Percentiles rank a stretch among this genome's conserved stretches.
Conservation (phyloP, 108 stramenopile genomes). For the Conticribra guillardii region DNA sequence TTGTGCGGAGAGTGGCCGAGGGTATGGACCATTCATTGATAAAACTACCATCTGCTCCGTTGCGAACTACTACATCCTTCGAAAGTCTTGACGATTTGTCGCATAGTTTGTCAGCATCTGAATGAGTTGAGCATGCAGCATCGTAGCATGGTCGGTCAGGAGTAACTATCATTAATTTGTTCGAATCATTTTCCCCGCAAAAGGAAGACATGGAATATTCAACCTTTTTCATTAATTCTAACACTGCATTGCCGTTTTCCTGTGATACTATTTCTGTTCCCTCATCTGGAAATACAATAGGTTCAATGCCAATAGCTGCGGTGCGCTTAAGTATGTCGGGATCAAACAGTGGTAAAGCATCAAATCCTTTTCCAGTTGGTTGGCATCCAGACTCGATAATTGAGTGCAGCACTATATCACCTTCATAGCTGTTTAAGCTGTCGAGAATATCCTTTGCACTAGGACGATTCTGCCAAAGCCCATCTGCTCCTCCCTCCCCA, state of each 20-base stretch:
- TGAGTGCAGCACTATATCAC: conserved; percentile 37
- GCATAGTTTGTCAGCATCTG: neutral
- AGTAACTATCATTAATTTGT: conserved; percentile 24
- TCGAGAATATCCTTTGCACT: conserved; percentile 40
- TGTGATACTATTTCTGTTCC: conserved; percentile 17
- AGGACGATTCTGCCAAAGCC: conserved; percentile 56
- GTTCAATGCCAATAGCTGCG: conserved; percentile 51
- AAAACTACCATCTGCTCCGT: conserved; percentile 50
- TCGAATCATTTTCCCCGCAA: neutral
- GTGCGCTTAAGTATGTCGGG: conserved; percentile 33
- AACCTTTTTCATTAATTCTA: conserved; percentile 9
- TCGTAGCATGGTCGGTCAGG: conserved; percentile 36
- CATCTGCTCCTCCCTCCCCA: conserved; percentile 53
- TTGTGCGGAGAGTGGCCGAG: conserved; percentile 46
- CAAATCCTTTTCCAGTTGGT: conserved; percentile 48
- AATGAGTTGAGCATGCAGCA: conserved; percentile 9
- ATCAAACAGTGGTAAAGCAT: conserved; percentile 46
- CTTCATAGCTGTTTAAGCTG: neutral
- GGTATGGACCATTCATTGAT: conserved; percentile 25
- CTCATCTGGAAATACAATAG: conserved; percentile 56
- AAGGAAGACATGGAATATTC: neutral
- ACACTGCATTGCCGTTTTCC: conserved; percentile 22
- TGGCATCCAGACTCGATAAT: conserved; percentile 51
- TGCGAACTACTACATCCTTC: conserved; percentile 33
- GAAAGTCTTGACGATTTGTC: neutral